These are phyloP conservation scores for Zasmidium cellare DNA, from an alignment of 2,329 filamentous ascomycete genomes.

Conservation along the genomic window DNA sequence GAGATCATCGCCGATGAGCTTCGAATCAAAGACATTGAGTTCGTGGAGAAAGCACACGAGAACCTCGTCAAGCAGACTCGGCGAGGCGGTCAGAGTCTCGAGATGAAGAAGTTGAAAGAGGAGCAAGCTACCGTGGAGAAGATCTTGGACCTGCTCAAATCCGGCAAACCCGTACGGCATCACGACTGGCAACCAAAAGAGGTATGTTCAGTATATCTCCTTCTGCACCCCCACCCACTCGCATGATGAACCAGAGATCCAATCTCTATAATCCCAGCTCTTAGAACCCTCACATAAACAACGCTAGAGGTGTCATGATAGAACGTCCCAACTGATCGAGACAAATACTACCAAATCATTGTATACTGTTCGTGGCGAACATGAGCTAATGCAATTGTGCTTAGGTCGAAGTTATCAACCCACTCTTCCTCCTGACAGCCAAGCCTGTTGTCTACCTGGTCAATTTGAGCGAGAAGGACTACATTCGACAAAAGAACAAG, in stretches of 20 bases:
- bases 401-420: conserved; percentile 96
- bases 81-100: conserved; percentile 88
- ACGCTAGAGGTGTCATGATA: conserved; percentile 86
- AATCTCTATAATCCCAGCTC: conserved; percentile 99
- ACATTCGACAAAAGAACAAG: conserved; percentile 99
- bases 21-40: conserved; percentile 97
- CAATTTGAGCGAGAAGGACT: conserved; percentile 96
- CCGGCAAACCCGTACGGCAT: conserved; percentile 91
- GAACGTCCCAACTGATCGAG: conserved; percentile 57
- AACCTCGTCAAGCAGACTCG: conserved; percentile 90
- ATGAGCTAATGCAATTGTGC: conserved; percentile 18
- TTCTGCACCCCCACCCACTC: conserved; percentile 45
- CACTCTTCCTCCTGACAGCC: conserved; percentile 88
- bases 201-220: conserved; percentile 61
- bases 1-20: conserved; percentile 97
- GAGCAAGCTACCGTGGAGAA: conserved; percentile 93
- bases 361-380: neutral
- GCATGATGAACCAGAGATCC: conserved; percentile 98
- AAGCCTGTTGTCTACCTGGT: conserved; percentile 97
- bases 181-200: conserved; percentile 89
- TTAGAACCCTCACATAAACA: conserved; percentile 80
- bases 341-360: neutral
- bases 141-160: conserved; percentile 77
- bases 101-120: conserved; percentile 96
- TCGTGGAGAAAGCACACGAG: conserved; percentile 92